Evolutionary conservation across 2,329 filamentous ascomycete genomes (phyloP), one percentile per base, ranked within the genome.

Genomic region (Aspergillus tubingensis): DNA sequence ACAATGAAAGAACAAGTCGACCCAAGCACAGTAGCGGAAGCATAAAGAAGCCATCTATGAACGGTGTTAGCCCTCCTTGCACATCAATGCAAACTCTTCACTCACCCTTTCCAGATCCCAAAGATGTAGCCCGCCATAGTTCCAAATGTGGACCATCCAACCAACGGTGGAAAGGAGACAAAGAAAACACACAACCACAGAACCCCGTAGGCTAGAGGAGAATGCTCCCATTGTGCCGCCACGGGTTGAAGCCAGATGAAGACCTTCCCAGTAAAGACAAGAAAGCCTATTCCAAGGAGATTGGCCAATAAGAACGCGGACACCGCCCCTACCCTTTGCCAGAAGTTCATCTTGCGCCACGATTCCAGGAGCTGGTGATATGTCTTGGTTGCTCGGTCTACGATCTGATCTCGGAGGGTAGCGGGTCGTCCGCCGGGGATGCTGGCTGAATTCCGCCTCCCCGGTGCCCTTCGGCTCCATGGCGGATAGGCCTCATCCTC

Each of bases 81-180:
- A 13, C 39, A 21, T 25, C 17, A 17, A 53, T 53, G 2, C 19
- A 44, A 50, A 19, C 27, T 15, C 10, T 11, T 25, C 61, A 85
- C 80, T 82, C 86, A 95, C 79, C 87, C 87, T 70, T 87, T 86
- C 59, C 87, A 87, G 68, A 91, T 83, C 0, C 89, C 89, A 73
- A 88, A 91, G 15, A 91, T 84, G 69, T 90, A 91, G 0, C 89
- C 89, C 3, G 86, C 81, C 19, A 90, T 82, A 1, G 88, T 91
- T 30, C 90, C 81, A 68, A 89, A 88, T 1, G 89, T 91, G 62
- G 89, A 91, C 81, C 96, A 96, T 13, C 93, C 93, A 64, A 97
- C 89, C 68, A 96, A 77, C 2, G 93, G 93, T 19, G 93, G 93
- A 75, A 96, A 96, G 2, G 89, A 91, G 15, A 92, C 89, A 43